Base-by-base conservation (phyloP, 495 filamentous ascomycete genomes). In the Aspergillus biplanus region DNA sequence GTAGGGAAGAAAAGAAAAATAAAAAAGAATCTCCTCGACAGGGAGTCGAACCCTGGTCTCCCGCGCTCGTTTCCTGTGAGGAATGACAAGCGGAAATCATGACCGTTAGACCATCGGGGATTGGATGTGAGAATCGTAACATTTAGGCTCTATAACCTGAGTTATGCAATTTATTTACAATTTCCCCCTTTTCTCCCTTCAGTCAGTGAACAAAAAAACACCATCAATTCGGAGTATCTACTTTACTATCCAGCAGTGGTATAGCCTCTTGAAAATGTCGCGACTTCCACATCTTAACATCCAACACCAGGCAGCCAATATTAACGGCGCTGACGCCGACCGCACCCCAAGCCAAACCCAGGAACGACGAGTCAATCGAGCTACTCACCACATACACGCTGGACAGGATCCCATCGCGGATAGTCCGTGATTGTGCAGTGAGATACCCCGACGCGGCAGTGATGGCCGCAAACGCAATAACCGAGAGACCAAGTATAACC, bases 11-110 rank as follows among this genome's bases (percentile, higher is more conserved):
- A 27, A 27, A 27, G 21, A 27, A 27, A 27, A 27, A 27, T 27
- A 27, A 27, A 27, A 27, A 27, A 27, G 21, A 27, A 27, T 27
- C 21, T 27, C 21, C 21, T 27, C 21, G 21, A 27, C 21, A 27
- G 21, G 21, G 21, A 27, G 21, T 27, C 21, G 21, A 27, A 27
- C 21, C 21, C 21, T 27, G 21, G 21, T 27, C 21, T 27, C 21
- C 21, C 21, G 21, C 21, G 21, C 21, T 27, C 21, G 21, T 27
- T 27, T 27, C 21, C 21, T 27, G 21, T 27, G 1, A 27, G 21
- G 39, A 18, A 65, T 77, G 74, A 77, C 74, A 77, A 77, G 74
- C 74, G 72, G 74, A 77, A 77, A 77, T 77, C 74, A 77, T 77
- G 65, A 77, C 74, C 74, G 71, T 73, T 75, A 76, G 74, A 77